phyloP scores from a whole-genome alignment of 345 rosid genomes.

The Sisymbrium altissimum region DNA sequence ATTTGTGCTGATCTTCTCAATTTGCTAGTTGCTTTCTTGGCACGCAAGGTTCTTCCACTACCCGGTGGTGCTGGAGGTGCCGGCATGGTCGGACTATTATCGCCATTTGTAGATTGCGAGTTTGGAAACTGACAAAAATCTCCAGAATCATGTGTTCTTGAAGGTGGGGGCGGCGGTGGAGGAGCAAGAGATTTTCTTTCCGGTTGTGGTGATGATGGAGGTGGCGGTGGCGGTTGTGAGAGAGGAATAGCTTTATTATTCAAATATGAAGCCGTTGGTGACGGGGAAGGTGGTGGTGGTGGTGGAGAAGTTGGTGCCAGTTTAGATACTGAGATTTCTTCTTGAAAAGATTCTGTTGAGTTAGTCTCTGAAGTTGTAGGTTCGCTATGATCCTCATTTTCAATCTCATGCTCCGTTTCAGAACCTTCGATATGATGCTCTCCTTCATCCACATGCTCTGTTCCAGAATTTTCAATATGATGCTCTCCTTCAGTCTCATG shows the following conservation, averaged over 20 bases:
- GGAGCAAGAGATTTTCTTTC: constrained; percentile 9
- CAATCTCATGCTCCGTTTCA: not conserved
- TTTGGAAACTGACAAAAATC: constrained; percentile 14
- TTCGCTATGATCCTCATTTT: constrained; percentile 6
- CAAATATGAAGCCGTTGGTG: not conserved
- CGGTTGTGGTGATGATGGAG: constrained; percentile 21
- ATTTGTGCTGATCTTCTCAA: constrained; percentile 62
- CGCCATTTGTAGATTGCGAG: constrained; percentile 6
- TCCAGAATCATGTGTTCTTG: constrained; percentile 19
- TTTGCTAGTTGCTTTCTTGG: constrained; percentile 52
- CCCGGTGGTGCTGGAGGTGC: constrained; percentile 57
- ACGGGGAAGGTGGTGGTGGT: constrained; percentile 31
- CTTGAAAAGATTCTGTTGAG: not conserved
- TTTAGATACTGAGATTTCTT: not conserved
- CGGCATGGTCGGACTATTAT: constrained; percentile 20
- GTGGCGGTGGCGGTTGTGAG: constrained; percentile 32
- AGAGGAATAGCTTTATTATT: not conserved
- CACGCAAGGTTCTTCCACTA: constrained; percentile 40
- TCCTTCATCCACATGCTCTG: not conserved
- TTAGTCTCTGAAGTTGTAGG: not conserved
- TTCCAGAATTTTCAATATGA: not conserved
- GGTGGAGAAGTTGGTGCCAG: constrained; percentile 28
- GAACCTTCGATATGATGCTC: not conserved
- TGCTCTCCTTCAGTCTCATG: not conserved
- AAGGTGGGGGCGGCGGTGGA: constrained; percentile 35